A percentile compares a stretch with the other conserved stretches of the same genome.
Conservation (phyloP, 768 basidiomycete genomes). For the Coprinellus aureogranulatus region DNA sequence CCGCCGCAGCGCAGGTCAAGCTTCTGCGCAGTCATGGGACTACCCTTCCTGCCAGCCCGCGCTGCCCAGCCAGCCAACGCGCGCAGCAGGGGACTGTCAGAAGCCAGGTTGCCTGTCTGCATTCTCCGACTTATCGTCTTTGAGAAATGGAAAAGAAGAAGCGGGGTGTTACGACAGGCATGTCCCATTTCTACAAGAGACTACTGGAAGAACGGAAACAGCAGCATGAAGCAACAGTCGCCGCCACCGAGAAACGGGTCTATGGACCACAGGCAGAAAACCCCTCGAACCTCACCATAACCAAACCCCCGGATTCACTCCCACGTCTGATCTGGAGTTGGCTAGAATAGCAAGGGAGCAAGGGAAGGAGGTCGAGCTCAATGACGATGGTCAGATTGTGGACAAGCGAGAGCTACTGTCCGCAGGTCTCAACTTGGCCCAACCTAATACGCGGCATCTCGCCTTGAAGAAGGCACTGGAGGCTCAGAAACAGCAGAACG, state of each 20-base stretch:
- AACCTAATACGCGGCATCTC: constrained; percentile 75
- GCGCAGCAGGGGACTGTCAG: no score
- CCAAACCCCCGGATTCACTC: constrained; percentile 65
- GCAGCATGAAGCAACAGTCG: constrained; percentile 83
- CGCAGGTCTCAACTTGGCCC: constrained; percentile 88
- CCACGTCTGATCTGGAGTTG: constrained; percentile 70
- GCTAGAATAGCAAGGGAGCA: constrained; percentile 65
- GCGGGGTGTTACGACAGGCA: constrained; percentile 60
- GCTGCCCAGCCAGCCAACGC: no score
- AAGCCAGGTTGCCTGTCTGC: no score
- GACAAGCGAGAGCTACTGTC: constrained; percentile 91
- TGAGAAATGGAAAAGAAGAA: constrained; percentile 65
- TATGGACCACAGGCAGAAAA: constrained; percentile 62
- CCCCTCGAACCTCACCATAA: constrained; percentile 68
- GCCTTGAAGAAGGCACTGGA: constrained; percentile 39
- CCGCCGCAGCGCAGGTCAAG: no score
- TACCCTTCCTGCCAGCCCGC: no score
- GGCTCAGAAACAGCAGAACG: constrained; percentile 11
- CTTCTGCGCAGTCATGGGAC: no score
- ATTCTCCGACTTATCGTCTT: no score
- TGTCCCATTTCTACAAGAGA: constrained; percentile 81
- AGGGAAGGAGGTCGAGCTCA: constrained; percentile 87
- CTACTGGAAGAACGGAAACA: constrained; percentile 76
- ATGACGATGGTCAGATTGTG: constrained; percentile 96
- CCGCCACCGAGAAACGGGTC: constrained; percentile 62